phyloP scores from a whole-genome alignment of 2,329 filamentous ascomycete genomes.

The Paraphoma sp. region DNA sequence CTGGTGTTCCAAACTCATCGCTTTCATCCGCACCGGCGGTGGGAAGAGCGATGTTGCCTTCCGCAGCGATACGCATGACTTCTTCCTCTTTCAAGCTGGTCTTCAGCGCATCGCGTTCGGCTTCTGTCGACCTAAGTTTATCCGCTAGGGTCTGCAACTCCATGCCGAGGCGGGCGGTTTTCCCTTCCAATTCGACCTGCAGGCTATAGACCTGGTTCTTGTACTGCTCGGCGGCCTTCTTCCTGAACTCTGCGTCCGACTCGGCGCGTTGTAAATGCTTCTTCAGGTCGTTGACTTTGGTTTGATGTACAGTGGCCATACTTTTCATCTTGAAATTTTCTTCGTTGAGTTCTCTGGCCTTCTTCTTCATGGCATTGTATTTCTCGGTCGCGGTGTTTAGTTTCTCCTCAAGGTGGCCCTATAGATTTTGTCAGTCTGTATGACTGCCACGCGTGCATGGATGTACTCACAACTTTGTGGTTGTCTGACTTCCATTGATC shows the following conservation, averaged over 20 bases:
- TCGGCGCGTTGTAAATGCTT: conserved; percentile 31
- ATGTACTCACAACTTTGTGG: conserved; percentile 31
- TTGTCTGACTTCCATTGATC: conserved; percentile 35
- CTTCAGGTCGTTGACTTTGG: conserved; percentile 38
- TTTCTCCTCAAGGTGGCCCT: conserved; percentile 33
- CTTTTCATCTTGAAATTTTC: conserved; percentile 27
- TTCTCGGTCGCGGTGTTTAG: conserved; percentile 32
- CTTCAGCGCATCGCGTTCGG: conserved; percentile 77
- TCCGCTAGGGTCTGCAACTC: conserved; percentile 70
- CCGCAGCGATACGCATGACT: conserved; percentile 73
- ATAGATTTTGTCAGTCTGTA: not conserved
- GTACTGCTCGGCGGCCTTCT: conserved; percentile 42
- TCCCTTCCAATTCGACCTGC: conserved; percentile 61
- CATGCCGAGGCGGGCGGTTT: conserved; percentile 69
- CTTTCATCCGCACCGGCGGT: conserved; percentile 57
- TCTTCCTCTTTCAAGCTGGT: conserved; percentile 76
- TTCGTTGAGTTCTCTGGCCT: conserved; percentile 29
- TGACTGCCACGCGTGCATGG: not conserved
- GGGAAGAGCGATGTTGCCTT: conserved; percentile 73
- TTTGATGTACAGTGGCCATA: conserved; percentile 35
- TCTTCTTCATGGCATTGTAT: conserved; percentile 34
- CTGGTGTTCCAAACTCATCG: conserved; percentile 69
- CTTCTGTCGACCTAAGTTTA: conserved; percentile 69
- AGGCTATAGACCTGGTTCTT: conserved; percentile 53
- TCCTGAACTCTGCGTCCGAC: conserved; percentile 42